phyloP scores from a whole-genome alignment of 2,329 filamentous ascomycete genomes.

The Fusarium luffae region DNA sequence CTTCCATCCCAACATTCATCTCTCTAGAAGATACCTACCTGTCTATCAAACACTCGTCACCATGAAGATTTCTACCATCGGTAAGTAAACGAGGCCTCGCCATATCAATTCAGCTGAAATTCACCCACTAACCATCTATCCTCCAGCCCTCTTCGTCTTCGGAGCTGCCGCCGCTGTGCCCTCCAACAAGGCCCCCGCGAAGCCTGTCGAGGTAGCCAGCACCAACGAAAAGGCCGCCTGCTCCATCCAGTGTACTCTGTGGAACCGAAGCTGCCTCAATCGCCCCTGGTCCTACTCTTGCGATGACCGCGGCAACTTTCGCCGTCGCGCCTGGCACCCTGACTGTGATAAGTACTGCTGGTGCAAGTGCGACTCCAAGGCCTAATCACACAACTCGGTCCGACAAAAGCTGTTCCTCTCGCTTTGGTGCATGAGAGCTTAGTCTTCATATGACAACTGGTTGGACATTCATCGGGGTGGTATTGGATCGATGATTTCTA shows the following conservation, averaged over 20 bases:
- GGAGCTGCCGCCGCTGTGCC: not conserved
- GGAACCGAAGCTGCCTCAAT: conserved; percentile 12
- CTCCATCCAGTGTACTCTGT: conserved; percentile 4
- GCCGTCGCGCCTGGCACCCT: conserved; percentile 8
- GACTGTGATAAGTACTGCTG: conserved; percentile 17
- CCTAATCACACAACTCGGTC: not conserved
- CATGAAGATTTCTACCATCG: conserved; percentile 11
- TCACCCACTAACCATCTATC: not conserved
- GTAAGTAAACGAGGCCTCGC: not conserved
- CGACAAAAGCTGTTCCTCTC: not conserved
- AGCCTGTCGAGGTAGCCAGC: not conserved
- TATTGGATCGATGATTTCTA: not conserved
- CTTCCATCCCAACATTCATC: not conserved
- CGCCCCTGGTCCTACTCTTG: conserved; percentile 18
- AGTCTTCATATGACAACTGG: not conserved
- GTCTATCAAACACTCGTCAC: not conserved
- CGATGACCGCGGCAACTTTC: not conserved
- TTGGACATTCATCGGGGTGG: not conserved
- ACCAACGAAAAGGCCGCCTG: not conserved
- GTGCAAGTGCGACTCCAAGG: conserved; percentile 19
- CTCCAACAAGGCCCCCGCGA: not conserved
- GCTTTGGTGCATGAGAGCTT: not conserved
- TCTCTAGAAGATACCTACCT: not conserved
- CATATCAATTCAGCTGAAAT: not conserved
- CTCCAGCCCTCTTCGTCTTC: not conserved